phyloP scores from a whole-genome alignment of 2,329 filamentous ascomycete species.

The Ceratocystiopsis minuta region DNA sequence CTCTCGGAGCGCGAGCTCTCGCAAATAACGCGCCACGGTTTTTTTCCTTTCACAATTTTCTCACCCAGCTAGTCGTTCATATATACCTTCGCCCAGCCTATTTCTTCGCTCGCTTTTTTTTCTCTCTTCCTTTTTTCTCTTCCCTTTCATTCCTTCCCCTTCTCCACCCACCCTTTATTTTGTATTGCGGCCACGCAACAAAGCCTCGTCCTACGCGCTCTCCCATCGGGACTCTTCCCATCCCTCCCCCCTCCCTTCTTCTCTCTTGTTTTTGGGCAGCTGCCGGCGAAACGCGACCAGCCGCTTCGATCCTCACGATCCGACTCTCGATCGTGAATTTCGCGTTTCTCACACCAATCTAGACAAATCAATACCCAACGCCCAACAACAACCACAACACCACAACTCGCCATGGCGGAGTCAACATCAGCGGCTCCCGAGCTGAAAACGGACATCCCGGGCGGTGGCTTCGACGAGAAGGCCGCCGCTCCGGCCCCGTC shows the following conservation, averaged over 20 bases:
- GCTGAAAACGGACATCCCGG: slow-evolving; percentile 46
- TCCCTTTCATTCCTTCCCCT: background rate
- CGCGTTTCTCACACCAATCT: slow-evolving; percentile 2
- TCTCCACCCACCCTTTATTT: background rate
- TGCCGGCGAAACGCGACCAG: slow-evolving; percentile 6
- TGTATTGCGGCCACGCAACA: no score
- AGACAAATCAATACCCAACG: background rate
- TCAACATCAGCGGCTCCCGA: slow-evolving; percentile 33
- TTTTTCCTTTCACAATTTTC: background rate
- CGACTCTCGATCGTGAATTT: slow-evolving; percentile 1
- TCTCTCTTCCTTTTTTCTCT: background rate
- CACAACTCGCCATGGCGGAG: slow-evolving; percentile 31
- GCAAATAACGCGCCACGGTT: slow-evolving; percentile 5
- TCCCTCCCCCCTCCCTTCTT: slow-evolving; percentile 1
- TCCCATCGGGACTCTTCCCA: background rate
- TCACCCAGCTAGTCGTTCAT: slow-evolving; percentile 1
- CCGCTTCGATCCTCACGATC: background rate
- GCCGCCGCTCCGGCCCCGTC: slow-evolving; percentile 14
- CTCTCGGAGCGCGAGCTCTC: slow-evolving; percentile 6
- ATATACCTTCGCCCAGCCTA: slow-evolving; percentile 1
- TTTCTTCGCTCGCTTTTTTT: background rate
- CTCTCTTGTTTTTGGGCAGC: slow-evolving; percentile 3
- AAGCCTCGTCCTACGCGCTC: no score
- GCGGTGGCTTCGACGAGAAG: slow-evolving; percentile 49
- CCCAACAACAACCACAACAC: slow-evolving; percentile 4